Evolutionary conservation across 345 rosid species (phyloP), one percentile per base, ranked within the genome.

Genomic region (Pistacia vera): DNA sequence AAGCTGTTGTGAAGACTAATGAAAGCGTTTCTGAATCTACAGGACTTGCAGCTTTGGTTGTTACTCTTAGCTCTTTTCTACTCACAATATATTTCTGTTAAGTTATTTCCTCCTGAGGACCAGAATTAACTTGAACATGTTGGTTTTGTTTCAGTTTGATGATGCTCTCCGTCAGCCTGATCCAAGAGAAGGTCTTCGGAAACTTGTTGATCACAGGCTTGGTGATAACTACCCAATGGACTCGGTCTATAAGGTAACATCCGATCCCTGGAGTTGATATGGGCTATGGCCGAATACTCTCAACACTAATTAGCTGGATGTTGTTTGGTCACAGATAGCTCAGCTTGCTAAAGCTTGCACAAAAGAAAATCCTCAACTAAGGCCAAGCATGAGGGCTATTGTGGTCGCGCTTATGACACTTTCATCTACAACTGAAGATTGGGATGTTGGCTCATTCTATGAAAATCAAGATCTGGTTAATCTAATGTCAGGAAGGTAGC

Each of bases 351-450:
- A 79, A 79, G 98, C 91, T 13, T 93, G 99, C 85, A 92, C 99
- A 5, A 90, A 87, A 63, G 97, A 89, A 85, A 90, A 85, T 65
- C 90, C 97, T 69, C 97, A 87, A 75, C 78, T 84, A 64, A 89
- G 97, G 9, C 98, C 98, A 1, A 89, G 92, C 49, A 96, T 90
- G 98, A 91, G 98, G 78, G 86, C 92, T 33, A 82, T 93, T 8
- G 99, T 92, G 71, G 98, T 93, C 52, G 97, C 97, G 48, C 82
- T 93, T n/a, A 93, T 87, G 78, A 89, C 99, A 2, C 94, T 96
- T 14, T 91, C 93, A 2, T 96, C 99, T 2, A 70, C 92, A 0
- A 87, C 95, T 0, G 97, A 91, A 71, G 97, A 91, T 41, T 93
- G 97, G 97, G 97, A 92, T 78, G 86, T 79, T 1, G 86, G 86